Evolutionary conservation across 345 rosid species (phyloP), one percentile per base, ranked within the genome.

Genomic region (Gossypioides kirkii): DNA sequence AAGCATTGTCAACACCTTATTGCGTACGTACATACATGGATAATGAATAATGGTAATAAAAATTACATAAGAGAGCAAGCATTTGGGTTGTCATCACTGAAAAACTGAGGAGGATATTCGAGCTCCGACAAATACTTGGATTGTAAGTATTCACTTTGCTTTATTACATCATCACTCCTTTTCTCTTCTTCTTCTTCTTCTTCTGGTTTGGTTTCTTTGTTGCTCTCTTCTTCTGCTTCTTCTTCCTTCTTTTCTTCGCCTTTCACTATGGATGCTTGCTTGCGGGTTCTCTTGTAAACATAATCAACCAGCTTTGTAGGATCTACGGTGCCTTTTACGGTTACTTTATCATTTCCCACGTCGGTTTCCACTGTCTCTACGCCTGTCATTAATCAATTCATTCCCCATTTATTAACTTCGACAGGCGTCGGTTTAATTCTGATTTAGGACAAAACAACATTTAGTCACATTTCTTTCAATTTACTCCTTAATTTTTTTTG

Each of bases 21-120:
- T 28, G 9, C 43, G 5, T 12, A 5, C 0, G 12, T 26, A 60
- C 8, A 60, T 6, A 28, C 2, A 22, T 22, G 61, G 61, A 22
- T 9, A 22, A 55, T 22, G 10, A 3, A 18, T 55, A 22, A 22
- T 12, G 47, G 13, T 8, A 43, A 43, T 8, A 10, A 8, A 58
- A 23, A 3, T 58, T 78, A 86, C 89, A 90, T 88, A 26, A 90
- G 54, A 59, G 79, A 76, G 82, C 95, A 90, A 26, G 87, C 92
- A 74, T 88, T 81, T 4, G 95, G 95, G 69, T 90, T 90, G 62
- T 90, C 92, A 18, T 90, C 95, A 46, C 95, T 90, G 78, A 90
- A 90, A 36, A 90, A 69, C 74, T 86, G 78, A 61, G 86, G 79
- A 5, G 82, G 61, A 72, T 80, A 86, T 43, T 84, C 79, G 60